phyloP scores from a whole-genome alignment of 371 early-diverging fungal genomes.

The Zopfochytrium polystomum region DNA sequence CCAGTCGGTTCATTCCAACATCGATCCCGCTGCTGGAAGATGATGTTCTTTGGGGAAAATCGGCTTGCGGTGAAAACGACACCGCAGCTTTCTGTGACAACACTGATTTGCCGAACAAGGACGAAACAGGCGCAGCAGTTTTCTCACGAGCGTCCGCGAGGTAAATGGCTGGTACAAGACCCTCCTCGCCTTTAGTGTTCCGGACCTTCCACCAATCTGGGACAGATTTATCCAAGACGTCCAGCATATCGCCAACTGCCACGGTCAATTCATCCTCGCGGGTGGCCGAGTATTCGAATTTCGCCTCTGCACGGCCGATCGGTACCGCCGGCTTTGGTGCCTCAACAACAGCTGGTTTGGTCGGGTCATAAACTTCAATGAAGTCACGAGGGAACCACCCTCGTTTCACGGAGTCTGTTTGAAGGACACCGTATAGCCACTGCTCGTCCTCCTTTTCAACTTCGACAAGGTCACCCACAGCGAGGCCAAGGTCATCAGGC shows the following conservation, averaged over 20 bases:
- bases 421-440: constrained; percentile 39
- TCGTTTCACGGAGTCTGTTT: background rate
- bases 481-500: constrained; percentile 36
- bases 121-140: too few relatives aligned
- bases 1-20: too few relatives aligned
- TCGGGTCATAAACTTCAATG: constrained; percentile 27
- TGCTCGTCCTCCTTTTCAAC: constrained; percentile 44
- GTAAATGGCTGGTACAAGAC: constrained; percentile 42
- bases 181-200: constrained; percentile 24
- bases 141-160: constrained; percentile 22
- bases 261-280: constrained; percentile 41
- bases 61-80: too few relatives aligned
- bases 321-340: constrained; percentile 5
- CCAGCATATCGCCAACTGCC: constrained; percentile 25
- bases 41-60: too few relatives aligned
- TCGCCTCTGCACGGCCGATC: constrained; percentile 27
- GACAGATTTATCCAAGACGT: constrained; percentile 31
- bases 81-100: too few relatives aligned
- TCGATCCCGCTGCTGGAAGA: too few relatives aligned
- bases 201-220: constrained; percentile 46
- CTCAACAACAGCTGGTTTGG: background rate
- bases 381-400: constrained; percentile 49
- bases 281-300: constrained; percentile 33
- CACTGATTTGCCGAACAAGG: too few relatives aligned
- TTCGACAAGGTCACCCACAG: constrained; percentile 31